A percentile compares a stretch with the other conserved stretches of the same genome.
Conservation (phyloP, 176 grass and related monocot species). For the Aegilops umbellulata region DNA sequence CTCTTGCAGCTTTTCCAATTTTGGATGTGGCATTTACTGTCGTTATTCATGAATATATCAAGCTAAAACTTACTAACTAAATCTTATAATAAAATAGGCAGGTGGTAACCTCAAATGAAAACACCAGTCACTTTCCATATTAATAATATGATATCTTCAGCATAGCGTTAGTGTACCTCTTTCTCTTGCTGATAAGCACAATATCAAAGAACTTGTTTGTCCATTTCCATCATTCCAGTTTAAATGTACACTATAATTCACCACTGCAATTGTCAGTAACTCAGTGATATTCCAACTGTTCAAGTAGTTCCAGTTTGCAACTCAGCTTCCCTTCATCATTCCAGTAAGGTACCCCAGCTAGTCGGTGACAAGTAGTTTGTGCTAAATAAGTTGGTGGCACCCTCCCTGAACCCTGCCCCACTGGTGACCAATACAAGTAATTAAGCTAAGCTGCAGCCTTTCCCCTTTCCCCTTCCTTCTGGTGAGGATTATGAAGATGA, state of each 20-base stretch:
- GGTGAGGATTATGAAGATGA: neutral
- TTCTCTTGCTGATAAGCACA: neutral
- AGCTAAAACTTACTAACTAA: neutral
- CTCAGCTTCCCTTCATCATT: neutral
- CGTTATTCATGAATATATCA: neutral
- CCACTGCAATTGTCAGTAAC: neutral
- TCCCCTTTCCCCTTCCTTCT: neutral
- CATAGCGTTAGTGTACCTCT: neutral
- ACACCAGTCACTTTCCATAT: neutral
- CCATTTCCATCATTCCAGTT: neutral
- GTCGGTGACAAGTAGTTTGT: neutral
- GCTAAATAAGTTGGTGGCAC: neutral
- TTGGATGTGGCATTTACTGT: constrained; percentile 1
- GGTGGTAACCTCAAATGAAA: neutral
- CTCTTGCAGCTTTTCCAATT: neutral
- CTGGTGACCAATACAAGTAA: neutral
- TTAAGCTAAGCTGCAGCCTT: neutral
- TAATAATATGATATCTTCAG: neutral
- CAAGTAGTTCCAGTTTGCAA: neutral
- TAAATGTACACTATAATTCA: neutral
- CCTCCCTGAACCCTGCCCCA: neutral
- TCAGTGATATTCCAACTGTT: neutral
- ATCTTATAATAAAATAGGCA: neutral
- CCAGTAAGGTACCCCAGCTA: neutral
- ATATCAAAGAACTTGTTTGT: neutral